Evolutionary conservation across 345 rosid species (phyloP), one percentile per base, ranked within the genome.

Genomic region (Lepidium didymum): DNA sequence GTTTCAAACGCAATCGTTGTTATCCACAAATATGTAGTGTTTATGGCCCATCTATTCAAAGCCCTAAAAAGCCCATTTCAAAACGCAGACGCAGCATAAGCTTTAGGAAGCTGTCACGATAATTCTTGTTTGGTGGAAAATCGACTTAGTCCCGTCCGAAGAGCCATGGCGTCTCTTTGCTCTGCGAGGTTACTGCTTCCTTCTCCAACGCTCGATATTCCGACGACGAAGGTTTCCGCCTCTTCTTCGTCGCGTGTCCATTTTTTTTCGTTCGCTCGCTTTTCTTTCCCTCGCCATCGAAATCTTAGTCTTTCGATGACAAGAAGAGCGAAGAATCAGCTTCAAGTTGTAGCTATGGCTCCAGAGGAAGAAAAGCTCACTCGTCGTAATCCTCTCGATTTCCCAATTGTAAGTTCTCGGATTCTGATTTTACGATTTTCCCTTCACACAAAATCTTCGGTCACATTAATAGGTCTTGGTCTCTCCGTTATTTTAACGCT

Each of bases 291-390:
- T 43, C 69, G 63, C 34, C 21, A 56, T 57, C 46, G 59, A 37
- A 43, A 21, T 35, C 16, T 11, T 29, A 38, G 18, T 13, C 44
- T 43, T 13, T 16, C 25, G 52, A 62, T 45, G 10, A 12, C 1
- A 42, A 53, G 66, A 75, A 67, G 57, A 46, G 64, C 77, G 25
- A 62, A 21, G 36, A 69, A 65, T 59, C 65, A 21, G 73, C 59
- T 75, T 0, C 80, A 65, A 16, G 83, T 82, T 37, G 85, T 82
- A 23, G 64, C 87, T 75, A 82, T 85, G 94, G 96, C 96, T 0
- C 91, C 94, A 2, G 90, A 87, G 14, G 94, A 82, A 63, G 91
- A 86, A 75, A 84, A 81, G 75, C 65, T 83, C 62, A 86, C 90
- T 56, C 87, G 91, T 67, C 83, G 87, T 1, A 83, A 79, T 43